Evolutionary conservation across 352 stramenopile species (phyloP).

Genomic region (Phytophthora cryptogea): DNA sequence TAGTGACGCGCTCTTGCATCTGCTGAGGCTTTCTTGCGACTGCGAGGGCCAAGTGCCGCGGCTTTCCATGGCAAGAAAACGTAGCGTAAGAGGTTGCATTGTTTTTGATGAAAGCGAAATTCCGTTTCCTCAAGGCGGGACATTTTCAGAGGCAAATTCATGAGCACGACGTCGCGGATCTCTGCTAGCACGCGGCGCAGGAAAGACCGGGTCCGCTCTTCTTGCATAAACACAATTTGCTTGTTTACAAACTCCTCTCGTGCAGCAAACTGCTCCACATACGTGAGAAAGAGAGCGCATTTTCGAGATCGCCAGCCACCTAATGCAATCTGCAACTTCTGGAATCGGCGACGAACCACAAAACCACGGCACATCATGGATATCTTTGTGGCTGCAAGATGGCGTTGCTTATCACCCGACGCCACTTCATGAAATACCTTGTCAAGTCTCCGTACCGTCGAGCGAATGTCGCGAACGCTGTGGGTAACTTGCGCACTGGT

Average conservation of each 20-base stretch:
- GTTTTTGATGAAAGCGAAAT: conserved; percentile 50
- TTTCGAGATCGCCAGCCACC: conserved; percentile 55
- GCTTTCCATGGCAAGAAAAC: conserved; percentile 63
- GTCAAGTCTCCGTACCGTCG: conserved; percentile 66
- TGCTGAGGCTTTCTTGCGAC: conserved; percentile 51
- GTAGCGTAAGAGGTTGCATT: conserved; percentile 35
- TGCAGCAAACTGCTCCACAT: conserved; percentile 68
- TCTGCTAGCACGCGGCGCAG: conserved; percentile 60
- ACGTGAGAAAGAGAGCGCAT: conserved; percentile 44
- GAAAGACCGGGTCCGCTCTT: conserved; percentile 39
- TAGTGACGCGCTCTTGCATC: conserved; percentile 51
- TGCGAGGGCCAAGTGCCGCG: conserved; percentile 57
- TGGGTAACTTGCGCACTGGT: conserved; percentile 57
- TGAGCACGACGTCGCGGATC: conserved; percentile 70
- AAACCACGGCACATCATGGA: conserved; percentile 57
- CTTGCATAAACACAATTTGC: conserved; percentile 51
- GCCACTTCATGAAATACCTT: conserved; percentile 81
- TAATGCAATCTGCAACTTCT: conserved; percentile 46
- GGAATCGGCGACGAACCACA: conserved; percentile 53
- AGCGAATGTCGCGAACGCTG: conserved; percentile 63
- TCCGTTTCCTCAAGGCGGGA: conserved; percentile 59
- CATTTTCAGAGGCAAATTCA: conserved; percentile 64
- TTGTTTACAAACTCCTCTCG: conserved; percentile 67
- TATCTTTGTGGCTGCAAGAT: conserved; percentile 71
- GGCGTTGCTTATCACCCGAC: conserved; percentile 72